Conservation (phyloP, 352 stramenopile species). For the Phytophthora pistaciae region DNA sequence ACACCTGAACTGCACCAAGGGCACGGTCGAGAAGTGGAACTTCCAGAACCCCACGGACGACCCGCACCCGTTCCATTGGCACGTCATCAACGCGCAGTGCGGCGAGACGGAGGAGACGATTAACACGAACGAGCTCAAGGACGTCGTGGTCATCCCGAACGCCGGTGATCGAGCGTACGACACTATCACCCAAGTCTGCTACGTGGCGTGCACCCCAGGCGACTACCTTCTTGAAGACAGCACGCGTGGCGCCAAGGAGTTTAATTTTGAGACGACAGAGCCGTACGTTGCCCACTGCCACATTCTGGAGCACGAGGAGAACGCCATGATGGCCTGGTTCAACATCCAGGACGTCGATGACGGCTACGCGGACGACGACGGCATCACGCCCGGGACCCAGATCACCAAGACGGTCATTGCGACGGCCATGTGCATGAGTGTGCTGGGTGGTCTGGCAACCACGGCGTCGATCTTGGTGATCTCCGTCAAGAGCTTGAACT, state of each 20-base stretch:
- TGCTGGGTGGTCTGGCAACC: slow-evolving; percentile 68
- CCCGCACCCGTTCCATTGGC: slow-evolving; percentile 84
- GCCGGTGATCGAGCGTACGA: slow-evolving; percentile 40
- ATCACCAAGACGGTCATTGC: slow-evolving; percentile 59
- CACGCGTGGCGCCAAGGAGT: slow-evolving; percentile 66
- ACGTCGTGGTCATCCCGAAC: slow-evolving; percentile 77
- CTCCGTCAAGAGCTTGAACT: slow-evolving; percentile 52
- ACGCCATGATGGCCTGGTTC: slow-evolving; percentile 85
- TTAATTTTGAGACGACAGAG: slow-evolving; percentile 77
- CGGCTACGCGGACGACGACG: slow-evolving; percentile 48
- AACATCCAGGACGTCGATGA: slow-evolving; percentile 62
- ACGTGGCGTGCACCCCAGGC: slow-evolving; percentile 78
- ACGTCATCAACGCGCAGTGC: slow-evolving; percentile 81
- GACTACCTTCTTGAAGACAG: slow-evolving; percentile 65
- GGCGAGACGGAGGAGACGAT: slow-evolving; percentile 67
- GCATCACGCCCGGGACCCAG: slow-evolving; percentile 37
- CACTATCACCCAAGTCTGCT: slow-evolving; percentile 77
- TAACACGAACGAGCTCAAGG: slow-evolving; percentile 74
- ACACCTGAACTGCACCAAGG: slow-evolving; percentile 66
- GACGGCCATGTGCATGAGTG: slow-evolving; percentile 77
- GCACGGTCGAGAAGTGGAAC: slow-evolving; percentile 83
- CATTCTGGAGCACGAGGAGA: slow-evolving; percentile 86
- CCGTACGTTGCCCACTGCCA: slow-evolving; percentile 84
- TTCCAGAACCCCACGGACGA: slow-evolving; percentile 87
- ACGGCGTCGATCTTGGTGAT: slow-evolving; percentile 68